A percentile compares a stretch with the other conserved stretches of the same genome.
Conservation (phyloP, 2,329 filamentous ascomycete species). For the Anthostomella pinea region DNA sequence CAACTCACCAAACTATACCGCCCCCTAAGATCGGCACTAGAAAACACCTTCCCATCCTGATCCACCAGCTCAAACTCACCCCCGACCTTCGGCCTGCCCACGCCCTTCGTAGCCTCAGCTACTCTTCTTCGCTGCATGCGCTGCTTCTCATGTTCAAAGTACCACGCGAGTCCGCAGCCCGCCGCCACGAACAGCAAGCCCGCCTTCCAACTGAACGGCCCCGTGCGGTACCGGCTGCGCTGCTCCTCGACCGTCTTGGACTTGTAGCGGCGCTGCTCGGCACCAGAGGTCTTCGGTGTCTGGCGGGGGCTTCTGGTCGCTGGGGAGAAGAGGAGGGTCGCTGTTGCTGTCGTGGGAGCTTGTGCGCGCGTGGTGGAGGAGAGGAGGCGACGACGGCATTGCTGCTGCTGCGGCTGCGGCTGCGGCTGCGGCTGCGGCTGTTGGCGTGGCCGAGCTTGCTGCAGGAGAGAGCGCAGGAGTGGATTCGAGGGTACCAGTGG, state of each 20-base stretch:
- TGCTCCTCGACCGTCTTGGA: slow-evolving; percentile 58
- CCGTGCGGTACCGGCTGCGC: slow-evolving; percentile 55
- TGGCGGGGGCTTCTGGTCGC: not conserved
- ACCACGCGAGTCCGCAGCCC: slow-evolving; percentile 75
- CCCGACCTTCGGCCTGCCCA: slow-evolving; percentile 90
- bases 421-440: slow-evolving; percentile 6
- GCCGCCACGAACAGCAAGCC: slow-evolving; percentile 80
- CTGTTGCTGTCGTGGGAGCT: slow-evolving; percentile 1
- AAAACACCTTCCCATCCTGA: slow-evolving; percentile 75
- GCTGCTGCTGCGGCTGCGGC: slow-evolving; percentile 11
- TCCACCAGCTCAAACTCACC: slow-evolving; percentile 81
- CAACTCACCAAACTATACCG: slow-evolving; percentile 72
- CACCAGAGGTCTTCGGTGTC: not conserved
- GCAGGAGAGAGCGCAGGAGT: slow-evolving; percentile 20
- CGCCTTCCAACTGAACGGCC: slow-evolving; percentile 90
- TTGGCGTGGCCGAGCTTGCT: slow-evolving; percentile 8
- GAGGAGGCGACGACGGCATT: slow-evolving; percentile 19
- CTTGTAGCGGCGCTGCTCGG: slow-evolving; percentile 37
- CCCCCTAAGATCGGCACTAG: slow-evolving; percentile 78
- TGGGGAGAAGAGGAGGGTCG: not conserved
- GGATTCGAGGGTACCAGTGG: slow-evolving; percentile 18
- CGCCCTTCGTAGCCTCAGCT: slow-evolving; percentile 88
- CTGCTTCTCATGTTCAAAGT: slow-evolving; percentile 91
- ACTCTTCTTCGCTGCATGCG: slow-evolving; percentile 86
- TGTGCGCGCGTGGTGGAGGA: slow-evolving; percentile 3